phyloP scores from a whole-genome alignment of 2,329 filamentous ascomycete species.

The Diaporthe sp. region DNA sequence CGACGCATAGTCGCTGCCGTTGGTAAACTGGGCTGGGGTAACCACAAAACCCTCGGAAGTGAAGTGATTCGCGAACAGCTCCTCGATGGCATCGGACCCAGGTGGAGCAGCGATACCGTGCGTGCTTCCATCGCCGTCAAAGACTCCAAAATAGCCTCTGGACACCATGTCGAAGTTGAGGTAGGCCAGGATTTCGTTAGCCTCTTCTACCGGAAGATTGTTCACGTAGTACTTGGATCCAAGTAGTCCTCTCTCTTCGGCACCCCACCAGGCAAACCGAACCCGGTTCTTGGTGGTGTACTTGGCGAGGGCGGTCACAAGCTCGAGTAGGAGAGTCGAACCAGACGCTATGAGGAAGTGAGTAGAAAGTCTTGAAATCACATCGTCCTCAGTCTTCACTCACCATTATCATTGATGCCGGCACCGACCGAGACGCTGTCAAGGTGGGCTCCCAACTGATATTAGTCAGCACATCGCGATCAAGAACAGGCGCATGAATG shows the following conservation, averaged over 20 bases:
- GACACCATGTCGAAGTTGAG: conserved; percentile 61
- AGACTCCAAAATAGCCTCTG: conserved; percentile 51
- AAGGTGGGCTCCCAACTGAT: conserved; percentile 54
- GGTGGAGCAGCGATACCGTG: conserved; percentile 21
- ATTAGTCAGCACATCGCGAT: not conserved
- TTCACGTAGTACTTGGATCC: conserved; percentile 55
- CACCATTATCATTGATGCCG: conserved; percentile 62
- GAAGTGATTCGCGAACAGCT: conserved; percentile 51
- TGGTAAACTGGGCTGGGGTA: conserved; percentile 50
- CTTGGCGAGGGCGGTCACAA: conserved; percentile 45
- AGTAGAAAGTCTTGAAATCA: not conserved
- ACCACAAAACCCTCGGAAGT: conserved; percentile 46
- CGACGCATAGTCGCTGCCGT: conserved; percentile 42
- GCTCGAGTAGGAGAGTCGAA: conserved; percentile 56
- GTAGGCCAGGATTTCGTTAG: conserved; percentile 53
- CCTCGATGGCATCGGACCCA: conserved; percentile 52
- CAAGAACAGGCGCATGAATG: not conserved
- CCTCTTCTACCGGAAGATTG: conserved; percentile 49
- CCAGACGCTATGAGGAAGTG: conserved; percentile 49
- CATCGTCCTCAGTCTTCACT: not conserved
- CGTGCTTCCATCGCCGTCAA: conserved; percentile 44
- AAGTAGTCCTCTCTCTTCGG: conserved; percentile 59
- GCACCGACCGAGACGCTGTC: conserved; percentile 60
- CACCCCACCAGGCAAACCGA: conserved; percentile 61
- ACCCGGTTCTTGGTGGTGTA: conserved; percentile 57